Evolutionary conservation across 805 yeast species (phyloP).

Genomic region (Wickerhamiella dianesei): DNA sequence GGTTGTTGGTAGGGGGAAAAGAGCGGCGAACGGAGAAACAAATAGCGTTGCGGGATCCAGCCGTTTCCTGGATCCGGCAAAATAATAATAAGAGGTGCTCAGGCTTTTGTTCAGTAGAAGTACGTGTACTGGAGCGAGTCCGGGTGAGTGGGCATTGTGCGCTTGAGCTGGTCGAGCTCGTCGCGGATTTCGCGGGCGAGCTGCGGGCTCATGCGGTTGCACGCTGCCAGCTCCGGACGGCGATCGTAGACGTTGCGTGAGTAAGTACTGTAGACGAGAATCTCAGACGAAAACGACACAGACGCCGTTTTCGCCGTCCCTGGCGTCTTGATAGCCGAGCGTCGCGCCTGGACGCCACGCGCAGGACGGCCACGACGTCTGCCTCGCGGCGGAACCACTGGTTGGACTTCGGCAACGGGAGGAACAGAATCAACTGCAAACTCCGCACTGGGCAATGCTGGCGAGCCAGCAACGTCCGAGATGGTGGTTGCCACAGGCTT

Average conservation of each 20-base stretch:
- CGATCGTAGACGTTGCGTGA: slow-evolving; percentile 78
- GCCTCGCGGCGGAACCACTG: not conserved
- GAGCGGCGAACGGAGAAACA: not conserved
- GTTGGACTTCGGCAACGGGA: too few species aligned
- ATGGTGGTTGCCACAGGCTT: not conserved
- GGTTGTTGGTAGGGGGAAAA: not conserved
- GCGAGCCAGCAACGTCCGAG: not conserved
- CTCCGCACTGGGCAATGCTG: not conserved
- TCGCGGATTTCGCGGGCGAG: slow-evolving; percentile 76
- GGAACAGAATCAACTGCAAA: too few species aligned
- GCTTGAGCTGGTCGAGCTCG: slow-evolving; percentile 68
- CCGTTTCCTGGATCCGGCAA: not conserved
- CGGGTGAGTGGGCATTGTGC: slow-evolving; percentile 72
- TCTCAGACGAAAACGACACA: slow-evolving; percentile 54
- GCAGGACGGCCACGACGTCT: not conserved
- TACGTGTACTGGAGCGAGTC: slow-evolving; percentile 72
- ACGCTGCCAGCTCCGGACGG: slow-evolving; percentile 83
- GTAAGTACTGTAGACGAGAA: slow-evolving; percentile 75
- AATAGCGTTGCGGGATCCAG: not conserved
- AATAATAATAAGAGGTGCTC: not conserved
- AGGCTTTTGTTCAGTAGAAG: slow-evolving; percentile 38
- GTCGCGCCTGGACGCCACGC: not conserved
- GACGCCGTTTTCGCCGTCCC: slow-evolving; percentile 3
- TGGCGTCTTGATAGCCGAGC: slow-evolving; percentile 1
- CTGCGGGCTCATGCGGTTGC: slow-evolving; percentile 77